These are phyloP conservation scores for Otatea glauca DNA, from an alignment of 176 grass and related monocot species.

Conservation along the genomic window DNA sequence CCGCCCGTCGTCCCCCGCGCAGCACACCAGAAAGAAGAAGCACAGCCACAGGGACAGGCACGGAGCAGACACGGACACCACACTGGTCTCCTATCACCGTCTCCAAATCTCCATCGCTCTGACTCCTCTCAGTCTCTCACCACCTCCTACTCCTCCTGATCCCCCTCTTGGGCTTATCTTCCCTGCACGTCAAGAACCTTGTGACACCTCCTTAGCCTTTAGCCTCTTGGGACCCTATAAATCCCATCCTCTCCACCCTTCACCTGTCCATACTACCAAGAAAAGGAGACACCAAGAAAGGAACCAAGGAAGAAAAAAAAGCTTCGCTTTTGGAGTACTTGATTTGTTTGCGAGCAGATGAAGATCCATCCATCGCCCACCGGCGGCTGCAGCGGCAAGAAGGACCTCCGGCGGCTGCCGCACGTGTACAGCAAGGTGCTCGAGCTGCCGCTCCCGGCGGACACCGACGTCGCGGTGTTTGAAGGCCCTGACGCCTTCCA, in stretches of 20 bases:
- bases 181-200: slow-evolving; percentile 45
- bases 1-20: not conserved
- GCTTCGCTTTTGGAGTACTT: slow-evolving; percentile 11
- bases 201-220: slow-evolving; percentile 21
- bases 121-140: slow-evolving; percentile 19
- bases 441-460: slow-evolving; percentile 79
- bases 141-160: not conserved
- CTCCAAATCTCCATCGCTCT: slow-evolving; percentile 24
- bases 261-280: slow-evolving; percentile 2
- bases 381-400: slow-evolving; percentile 29
- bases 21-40: not conserved
- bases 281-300: not conserved
- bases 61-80: slow-evolving; percentile 7
- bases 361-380: slow-evolving; percentile 47
- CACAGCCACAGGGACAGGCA: not conserved
- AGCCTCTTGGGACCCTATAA: slow-evolving; percentile 33
- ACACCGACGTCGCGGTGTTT: slow-evolving; percentile 61
- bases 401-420: slow-evolving; percentile 77
- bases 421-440: slow-evolving; percentile 89
- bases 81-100: slow-evolving; percentile 25
- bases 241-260: not conserved
- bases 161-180: slow-evolving; percentile 41
- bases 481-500: slow-evolving; percentile 65
- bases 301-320: not conserved
- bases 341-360: slow-evolving; percentile 39